Conservation (phyloP, 768 basidiomycete species). For the Symmetrospora coprosmae region DNA sequence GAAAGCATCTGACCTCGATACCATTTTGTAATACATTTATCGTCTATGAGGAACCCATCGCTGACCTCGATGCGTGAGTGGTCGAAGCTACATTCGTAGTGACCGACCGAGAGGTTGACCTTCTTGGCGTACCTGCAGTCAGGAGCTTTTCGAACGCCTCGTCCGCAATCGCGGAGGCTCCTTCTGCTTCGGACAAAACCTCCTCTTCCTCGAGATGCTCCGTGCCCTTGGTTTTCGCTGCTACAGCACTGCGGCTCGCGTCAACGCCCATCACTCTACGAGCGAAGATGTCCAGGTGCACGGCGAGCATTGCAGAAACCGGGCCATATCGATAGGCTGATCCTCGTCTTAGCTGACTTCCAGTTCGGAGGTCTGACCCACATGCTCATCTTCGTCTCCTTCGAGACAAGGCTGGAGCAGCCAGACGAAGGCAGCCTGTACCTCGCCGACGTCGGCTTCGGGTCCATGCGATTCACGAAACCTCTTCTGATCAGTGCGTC, state of each 20-base stretch:
- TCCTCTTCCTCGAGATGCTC: not conserved
- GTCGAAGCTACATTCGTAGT: no score
- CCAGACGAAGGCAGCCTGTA: not conserved
- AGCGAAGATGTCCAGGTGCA: not conserved
- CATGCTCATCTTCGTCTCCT: not conserved
- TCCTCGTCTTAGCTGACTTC: not conserved
- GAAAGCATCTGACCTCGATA: not conserved
- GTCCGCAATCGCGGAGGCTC: not conserved
- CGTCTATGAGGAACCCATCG: not conserved
- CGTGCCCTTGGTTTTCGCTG: not conserved
- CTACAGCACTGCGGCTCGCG: not conserved
- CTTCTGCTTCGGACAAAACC: constrained; percentile 3
- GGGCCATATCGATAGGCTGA: not conserved
- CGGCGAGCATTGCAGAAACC: not conserved
- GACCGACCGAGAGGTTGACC: not conserved
- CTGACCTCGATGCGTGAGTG: not conserved
- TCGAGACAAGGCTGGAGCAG: not conserved
- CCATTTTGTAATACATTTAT: constrained; percentile 2
- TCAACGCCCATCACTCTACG: not conserved
- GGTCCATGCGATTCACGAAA: not conserved
- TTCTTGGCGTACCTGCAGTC: not conserved
- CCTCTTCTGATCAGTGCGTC: not conserved
- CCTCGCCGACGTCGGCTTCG: not conserved
- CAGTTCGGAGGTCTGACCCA: not conserved
- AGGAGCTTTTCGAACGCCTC: not conserved